A percentile compares a stretch with the other conserved stretches of the same genome.
Evolutionary conservation across 2,329 filamentous ascomycete species (phyloP).

Genomic region (Diplodia sapinea): DNA sequence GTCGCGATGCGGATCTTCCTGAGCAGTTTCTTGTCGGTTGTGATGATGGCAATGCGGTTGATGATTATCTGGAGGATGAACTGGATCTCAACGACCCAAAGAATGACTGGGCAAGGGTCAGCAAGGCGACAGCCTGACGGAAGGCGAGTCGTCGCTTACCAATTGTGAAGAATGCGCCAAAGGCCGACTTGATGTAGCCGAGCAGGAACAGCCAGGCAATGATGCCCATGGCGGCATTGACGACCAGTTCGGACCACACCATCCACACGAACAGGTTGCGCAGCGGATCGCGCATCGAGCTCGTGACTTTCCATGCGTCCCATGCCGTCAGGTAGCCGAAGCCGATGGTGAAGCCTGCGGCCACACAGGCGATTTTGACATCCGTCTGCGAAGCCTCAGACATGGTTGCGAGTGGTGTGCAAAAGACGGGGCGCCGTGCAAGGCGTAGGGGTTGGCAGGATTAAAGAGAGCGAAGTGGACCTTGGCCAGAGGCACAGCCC

Average conservation of each 20-base stretch:
- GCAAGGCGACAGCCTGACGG: neutral
- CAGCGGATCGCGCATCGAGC: constrained; percentile 1
- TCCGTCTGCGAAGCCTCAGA: constrained; percentile 2
- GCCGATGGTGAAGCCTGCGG: constrained; percentile 7
- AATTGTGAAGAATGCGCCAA: neutral
- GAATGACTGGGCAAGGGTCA: constrained; percentile 34
- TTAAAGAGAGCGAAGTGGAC: neutral
- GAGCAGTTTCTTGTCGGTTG: constrained; percentile 33
- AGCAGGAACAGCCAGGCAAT: constrained; percentile 51
- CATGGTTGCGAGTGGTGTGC: neutral
- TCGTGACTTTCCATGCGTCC: constrained; percentile 19
- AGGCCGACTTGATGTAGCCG: constrained; percentile 45
- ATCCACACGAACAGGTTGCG: constrained; percentile 46
- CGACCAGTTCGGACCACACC: constrained; percentile 55
- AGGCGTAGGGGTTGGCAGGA: neutral
- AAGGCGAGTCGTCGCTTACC: neutral
- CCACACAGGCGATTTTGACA: constrained; percentile 14
- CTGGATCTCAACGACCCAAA: constrained; percentile 54
- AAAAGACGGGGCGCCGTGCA: neutral
- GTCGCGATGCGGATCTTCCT: constrained; percentile 34
- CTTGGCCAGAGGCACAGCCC: neutral
- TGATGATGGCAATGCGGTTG: constrained; percentile 40
- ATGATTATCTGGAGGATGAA: constrained; percentile 39
- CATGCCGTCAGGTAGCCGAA: constrained; percentile 27
- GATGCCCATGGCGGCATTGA: constrained; percentile 49